phyloP scores from a whole-genome alignment of 306 rosid genomes.

The Hylodesmum podocarpum region DNA sequence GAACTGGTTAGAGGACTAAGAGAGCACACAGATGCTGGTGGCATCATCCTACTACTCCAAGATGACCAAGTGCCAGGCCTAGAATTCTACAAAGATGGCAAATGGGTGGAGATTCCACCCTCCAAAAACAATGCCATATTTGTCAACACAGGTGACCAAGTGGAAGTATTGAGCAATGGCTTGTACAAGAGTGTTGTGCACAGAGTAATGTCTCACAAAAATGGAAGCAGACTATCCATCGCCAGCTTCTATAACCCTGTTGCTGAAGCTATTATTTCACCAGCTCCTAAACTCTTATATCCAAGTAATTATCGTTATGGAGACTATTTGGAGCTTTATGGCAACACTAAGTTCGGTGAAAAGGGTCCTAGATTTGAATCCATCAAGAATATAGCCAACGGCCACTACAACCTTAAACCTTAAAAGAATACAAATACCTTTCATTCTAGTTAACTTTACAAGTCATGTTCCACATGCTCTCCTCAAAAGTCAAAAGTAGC shows the following conservation, averaged over 20 bases:
- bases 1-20: conserved; percentile 76
- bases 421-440: neutral
- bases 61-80: conserved; percentile 82
- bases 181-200: conserved; percentile 62
- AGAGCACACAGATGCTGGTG: conserved; percentile 96
- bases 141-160: conserved; percentile 87
- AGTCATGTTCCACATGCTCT: neutral
- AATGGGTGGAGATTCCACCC: conserved; percentile 91
- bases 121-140: conserved; percentile 77
- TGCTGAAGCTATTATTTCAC: conserved; percentile 65
- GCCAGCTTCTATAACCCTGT: conserved; percentile 82
- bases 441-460: neutral
- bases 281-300: conserved; percentile 61
- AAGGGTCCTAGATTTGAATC: conserved; percentile 68
- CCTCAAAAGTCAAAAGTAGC: neutral
- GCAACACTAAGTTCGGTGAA: conserved; percentile 65
- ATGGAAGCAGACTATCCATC: conserved; percentile 74
- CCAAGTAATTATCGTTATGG: conserved; percentile 56
- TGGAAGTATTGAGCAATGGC: conserved; percentile 69
- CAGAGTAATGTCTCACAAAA: conserved; percentile 72
- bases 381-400: conserved; percentile 57
- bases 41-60: conserved; percentile 85
- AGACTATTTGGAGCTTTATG: conserved; percentile 75
- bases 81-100: conserved; percentile 66
- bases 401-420: conserved; percentile 16